Evolutionary conservation across 306 rosid genomes (phyloP).

Genomic region (Pachyrhizus erosus): DNA sequence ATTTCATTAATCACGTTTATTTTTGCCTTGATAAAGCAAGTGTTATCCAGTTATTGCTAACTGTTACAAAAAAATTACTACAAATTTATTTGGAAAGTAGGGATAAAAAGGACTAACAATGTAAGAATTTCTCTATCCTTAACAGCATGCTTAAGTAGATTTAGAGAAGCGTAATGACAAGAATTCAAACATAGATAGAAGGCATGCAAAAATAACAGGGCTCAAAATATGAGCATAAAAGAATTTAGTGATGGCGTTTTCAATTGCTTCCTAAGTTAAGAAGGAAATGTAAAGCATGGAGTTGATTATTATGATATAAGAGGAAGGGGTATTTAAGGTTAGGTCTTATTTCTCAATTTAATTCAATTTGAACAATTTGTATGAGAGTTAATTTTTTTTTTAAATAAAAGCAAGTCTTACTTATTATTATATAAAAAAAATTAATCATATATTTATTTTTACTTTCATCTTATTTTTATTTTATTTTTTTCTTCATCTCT

Average conservation of each 20-base stretch:
- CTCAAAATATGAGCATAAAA: background rate
- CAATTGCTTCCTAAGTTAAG: background rate
- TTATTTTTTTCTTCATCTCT: too few relatives aligned
- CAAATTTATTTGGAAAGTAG: background rate
- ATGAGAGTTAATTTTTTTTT: too few relatives aligned
- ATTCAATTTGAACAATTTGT: too few relatives aligned
- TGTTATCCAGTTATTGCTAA: background rate
- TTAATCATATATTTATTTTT: too few relatives aligned
- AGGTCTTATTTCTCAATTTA: too few relatives aligned
- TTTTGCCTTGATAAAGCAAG: background rate
- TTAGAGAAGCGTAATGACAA: background rate
- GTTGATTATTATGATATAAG: background rate
- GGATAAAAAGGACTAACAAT: background rate
- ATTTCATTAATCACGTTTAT: background rate
- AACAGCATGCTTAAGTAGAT: background rate
- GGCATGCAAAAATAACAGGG: background rate
- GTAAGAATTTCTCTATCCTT: background rate
- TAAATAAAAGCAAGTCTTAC: too few relatives aligned
- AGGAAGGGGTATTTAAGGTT: too few relatives aligned
- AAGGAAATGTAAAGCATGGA: background rate
- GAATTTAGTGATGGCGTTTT: background rate
- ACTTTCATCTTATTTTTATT: too few relatives aligned
- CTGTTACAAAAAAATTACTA: background rate
- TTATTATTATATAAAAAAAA: too few relatives aligned
- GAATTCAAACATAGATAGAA: too few relatives aligned